Evolutionary conservation across 768 basidiomycete genomes (phyloP), one percentile per base, ranked within the genome.

Genomic region (Favolaschia claudopus): DNA sequence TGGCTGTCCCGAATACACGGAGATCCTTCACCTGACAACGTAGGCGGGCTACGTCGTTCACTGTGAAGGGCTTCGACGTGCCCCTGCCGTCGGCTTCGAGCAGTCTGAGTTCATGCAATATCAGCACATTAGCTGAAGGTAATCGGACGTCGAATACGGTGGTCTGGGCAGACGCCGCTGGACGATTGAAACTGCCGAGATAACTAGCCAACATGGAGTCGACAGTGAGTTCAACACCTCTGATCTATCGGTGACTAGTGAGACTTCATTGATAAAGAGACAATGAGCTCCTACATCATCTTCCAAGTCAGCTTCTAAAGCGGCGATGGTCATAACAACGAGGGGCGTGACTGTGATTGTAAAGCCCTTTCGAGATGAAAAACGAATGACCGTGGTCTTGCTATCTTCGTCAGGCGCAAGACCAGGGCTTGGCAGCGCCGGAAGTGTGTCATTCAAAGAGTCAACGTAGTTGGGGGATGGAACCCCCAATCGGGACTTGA

Each of bases 301-400:
- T 52, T 74, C 73, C 34, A 83, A 58, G 42, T 86, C 87, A 38
- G 81, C 72, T 64, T 83, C 77, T 17, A 91, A 66, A 50, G 69
- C 69, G 29, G 69, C 67, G n/a, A 76, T 68, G 40, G 78, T 79
- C 17, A 78, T 74, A 33, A 85, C 57, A 17, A 86, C 44, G 19
- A 91, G 74, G 3, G 90, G 89, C 6, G 85, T 89, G n/a, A 88
- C 53, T 38, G 74, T 72, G 17, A 87, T 43, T 33, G 75, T 71
- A 14, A 85, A 44, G 19, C 74, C 72, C 27, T 72, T 74, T 27
- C 65, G 63, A 52, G 72, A 79, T 32, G 71, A 72, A 28, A 87
- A 56, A 27, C 85, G 82, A 32, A 79, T 63, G 7, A 77, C 77
- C 4, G 74, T 80, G 14, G 69, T 72, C 38, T 70, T 67, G 43